Conservation (phyloP, 129 eudicot genomes). For the Glebionis coronaria region DNA sequence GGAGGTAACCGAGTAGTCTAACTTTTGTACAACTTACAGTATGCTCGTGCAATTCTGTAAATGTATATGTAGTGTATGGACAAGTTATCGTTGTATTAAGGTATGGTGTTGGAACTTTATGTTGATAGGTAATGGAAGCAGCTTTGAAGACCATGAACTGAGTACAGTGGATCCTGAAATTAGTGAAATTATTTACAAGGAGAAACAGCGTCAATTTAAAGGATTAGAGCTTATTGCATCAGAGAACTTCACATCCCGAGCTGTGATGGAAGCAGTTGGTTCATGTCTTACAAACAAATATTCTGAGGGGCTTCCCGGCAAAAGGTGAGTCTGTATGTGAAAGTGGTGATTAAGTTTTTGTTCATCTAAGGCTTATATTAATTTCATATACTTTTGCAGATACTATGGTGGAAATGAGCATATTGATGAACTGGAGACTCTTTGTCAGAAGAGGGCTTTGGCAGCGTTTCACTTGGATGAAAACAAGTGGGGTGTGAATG, state of each 20-base stretch:
- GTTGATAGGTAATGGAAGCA: slow-evolving; percentile 44
- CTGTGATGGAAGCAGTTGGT: slow-evolving; percentile 99
- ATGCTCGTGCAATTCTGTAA: background rate
- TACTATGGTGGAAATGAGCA: slow-evolving; percentile 97
- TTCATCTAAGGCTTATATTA: background rate
- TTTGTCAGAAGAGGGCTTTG: slow-evolving; percentile 88
- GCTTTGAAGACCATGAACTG: slow-evolving; percentile 62
- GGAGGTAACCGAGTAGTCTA: slow-evolving; percentile 26
- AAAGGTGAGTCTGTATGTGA: slow-evolving; percentile 49
- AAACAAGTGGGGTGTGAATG: slow-evolving; percentile 91
- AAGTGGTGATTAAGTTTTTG: background rate
- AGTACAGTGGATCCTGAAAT: slow-evolving; percentile 80
- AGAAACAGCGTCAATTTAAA: slow-evolving; percentile 84
- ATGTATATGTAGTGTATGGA: background rate
- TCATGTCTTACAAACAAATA: slow-evolving; percentile 95
- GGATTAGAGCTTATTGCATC: slow-evolving; percentile 95
- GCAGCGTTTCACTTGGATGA: slow-evolving; percentile 84
- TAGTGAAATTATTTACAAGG: slow-evolving; percentile 59
- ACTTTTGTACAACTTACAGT: background rate
- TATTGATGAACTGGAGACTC: slow-evolving; percentile 85
- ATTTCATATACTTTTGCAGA: slow-evolving; percentile 37
- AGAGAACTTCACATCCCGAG: slow-evolving; percentile 93
- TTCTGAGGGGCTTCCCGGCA: slow-evolving; percentile 97
- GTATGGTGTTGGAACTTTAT: background rate
- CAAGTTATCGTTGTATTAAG: too few relatives aligned